phyloP scores from a whole-genome alignment of 2,329 filamentous ascomycete genomes.

The Aspergillus calidoustus region DNA sequence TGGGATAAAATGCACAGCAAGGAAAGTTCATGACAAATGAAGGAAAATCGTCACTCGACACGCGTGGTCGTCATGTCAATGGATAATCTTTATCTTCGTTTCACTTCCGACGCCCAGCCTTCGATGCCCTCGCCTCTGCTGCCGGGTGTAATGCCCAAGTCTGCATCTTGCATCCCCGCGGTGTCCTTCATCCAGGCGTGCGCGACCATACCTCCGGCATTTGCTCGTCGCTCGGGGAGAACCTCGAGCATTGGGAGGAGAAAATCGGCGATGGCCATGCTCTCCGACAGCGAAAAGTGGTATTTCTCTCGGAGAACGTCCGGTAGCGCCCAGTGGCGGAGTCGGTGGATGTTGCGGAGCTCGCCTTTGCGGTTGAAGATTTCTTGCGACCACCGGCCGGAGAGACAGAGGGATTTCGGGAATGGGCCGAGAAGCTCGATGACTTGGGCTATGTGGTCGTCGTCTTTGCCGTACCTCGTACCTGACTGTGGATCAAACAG shows the following conservation, averaged over 20 bases:
- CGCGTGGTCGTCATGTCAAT: conserved; percentile 18
- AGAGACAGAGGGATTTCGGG: conserved; percentile 86
- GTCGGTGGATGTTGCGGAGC: conserved; percentile 92
- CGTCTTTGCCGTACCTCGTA: conserved; percentile 98
- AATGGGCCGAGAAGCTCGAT: conserved; percentile 95
- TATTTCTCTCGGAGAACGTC: conserved; percentile 97
- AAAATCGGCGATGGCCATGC: conserved; percentile 78
- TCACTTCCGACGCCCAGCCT: conserved; percentile 88
- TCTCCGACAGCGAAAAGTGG: conserved; percentile 85
- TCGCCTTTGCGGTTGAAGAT: conserved; percentile 99
- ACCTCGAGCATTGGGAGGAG: conserved; percentile 89
- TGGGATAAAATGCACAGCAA: conserved; percentile 31
- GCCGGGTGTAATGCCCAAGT: conserved; percentile 76
- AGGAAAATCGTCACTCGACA: conserved; percentile 35
- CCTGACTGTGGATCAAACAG: conserved; percentile 98
- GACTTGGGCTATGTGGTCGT: conserved; percentile 98
- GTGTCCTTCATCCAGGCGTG: conserved; percentile 83
- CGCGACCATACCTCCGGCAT: conserved; percentile 92
- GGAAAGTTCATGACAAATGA: conserved; percentile 19
- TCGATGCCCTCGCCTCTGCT: conserved; percentile 90
- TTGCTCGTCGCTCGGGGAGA: conserved; percentile 83
- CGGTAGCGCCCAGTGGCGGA: conserved; percentile 92
- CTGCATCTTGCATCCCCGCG: conserved; percentile 82
- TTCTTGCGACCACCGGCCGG: conserved; percentile 96
- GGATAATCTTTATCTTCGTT: conserved; percentile 64